Evolutionary conservation across 257 asterid genomes (phyloP).

Genomic region (Anisodus tanguticus): DNA sequence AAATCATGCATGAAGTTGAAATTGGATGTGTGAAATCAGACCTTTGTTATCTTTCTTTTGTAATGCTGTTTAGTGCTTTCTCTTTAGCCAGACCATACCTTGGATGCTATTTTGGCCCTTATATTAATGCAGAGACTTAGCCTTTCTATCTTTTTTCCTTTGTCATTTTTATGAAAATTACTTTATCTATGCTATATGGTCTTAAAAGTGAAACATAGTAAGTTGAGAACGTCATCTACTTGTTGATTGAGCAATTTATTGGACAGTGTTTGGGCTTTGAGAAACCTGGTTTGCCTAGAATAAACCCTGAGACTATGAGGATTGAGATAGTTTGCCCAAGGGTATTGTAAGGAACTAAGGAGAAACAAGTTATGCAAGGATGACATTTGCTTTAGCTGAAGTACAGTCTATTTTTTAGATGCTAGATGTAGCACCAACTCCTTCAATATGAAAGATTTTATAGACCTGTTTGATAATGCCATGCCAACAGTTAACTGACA

Average conservation of each 20-base stretch:
- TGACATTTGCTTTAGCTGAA: not conserved
- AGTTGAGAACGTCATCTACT: not conserved
- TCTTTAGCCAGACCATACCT: not conserved
- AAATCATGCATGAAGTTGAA: constrained; percentile 2
- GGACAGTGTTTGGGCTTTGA: not conserved
- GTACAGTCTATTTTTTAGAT: not conserved
- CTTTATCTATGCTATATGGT: not conserved
- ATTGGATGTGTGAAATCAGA: not conserved
- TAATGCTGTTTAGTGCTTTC: not conserved
- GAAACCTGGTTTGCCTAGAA: not conserved
- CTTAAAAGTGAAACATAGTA: not conserved
- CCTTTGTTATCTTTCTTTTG: not conserved
- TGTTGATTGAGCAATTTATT: not conserved
- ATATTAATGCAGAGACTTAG: not conserved
- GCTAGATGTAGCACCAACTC: not conserved
- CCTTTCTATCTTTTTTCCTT: no score
- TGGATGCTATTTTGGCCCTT: not conserved
- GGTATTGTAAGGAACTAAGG: not conserved
- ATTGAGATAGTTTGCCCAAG: not conserved
- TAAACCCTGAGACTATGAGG: not conserved
- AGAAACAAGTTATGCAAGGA: not conserved
- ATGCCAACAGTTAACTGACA: not conserved
- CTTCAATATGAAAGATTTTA: not conserved
- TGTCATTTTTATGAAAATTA: not conserved
- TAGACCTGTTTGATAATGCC: not conserved